Evolutionary conservation across 129 eudicot species (phyloP).

Genomic region (Saposhnikovia divaricata): DNA sequence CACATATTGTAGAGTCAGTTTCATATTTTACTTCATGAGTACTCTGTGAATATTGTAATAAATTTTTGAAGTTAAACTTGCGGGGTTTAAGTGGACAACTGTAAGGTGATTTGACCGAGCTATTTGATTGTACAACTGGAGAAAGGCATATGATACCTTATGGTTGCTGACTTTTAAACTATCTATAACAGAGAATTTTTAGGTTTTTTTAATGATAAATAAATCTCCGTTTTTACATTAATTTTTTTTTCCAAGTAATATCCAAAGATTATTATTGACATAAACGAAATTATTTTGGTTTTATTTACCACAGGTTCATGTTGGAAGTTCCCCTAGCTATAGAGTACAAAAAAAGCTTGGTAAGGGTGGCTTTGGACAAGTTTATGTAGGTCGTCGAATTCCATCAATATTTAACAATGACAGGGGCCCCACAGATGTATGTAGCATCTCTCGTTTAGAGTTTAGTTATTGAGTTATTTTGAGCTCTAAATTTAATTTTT

Average conservation of each 20-base stretch:
- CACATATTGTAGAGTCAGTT: neutral
- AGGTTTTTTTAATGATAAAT: neutral
- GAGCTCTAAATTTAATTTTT: neutral
- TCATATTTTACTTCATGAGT: neutral
- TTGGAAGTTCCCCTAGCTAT: conserved; percentile 70
- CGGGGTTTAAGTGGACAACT: neutral
- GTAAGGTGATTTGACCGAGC: neutral
- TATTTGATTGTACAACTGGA: neutral
- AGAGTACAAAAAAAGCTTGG: conserved; percentile 72
- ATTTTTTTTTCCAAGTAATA: neutral
- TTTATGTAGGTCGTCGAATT: conserved; percentile 70
- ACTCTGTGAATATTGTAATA: neutral
- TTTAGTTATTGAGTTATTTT: neutral
- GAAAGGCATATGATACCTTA: neutral
- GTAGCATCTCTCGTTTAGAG: conserved; percentile 22
- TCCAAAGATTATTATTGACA: neutral
- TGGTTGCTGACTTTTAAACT: neutral
- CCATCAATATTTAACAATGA: conserved; percentile 49
- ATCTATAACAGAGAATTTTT: neutral
- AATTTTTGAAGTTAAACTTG: neutral
- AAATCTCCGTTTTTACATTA: neutral
- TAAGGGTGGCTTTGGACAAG: conserved; percentile 96
- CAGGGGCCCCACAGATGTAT: conserved; percentile 60
- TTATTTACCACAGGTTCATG: conserved; percentile 54
- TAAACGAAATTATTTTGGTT: conserved; percentile 5